These are phyloP conservation scores for Phytopythium litorale DNA, from an alignment of 352 stramenopile species.

Conservation along the genomic window DNA sequence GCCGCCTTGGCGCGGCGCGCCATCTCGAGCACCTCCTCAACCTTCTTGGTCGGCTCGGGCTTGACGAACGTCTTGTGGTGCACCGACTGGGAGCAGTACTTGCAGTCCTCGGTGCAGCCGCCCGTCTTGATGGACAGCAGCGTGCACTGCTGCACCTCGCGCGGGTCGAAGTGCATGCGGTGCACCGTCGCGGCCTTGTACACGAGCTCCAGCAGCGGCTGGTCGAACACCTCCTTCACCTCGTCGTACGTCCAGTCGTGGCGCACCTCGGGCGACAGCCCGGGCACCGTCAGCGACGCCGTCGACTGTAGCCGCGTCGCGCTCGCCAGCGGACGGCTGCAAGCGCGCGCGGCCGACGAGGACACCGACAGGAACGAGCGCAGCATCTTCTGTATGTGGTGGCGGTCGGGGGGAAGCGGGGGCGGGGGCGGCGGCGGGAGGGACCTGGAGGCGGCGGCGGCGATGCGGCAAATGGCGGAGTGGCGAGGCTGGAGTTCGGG, in stretches of 20 bases:
- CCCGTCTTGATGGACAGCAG: conserved; percentile 98
- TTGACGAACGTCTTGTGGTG: conserved; percentile 99
- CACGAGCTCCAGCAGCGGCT: conserved; percentile 96
- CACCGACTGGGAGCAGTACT: conserved; percentile 96
- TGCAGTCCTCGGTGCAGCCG: conserved; percentile 91
- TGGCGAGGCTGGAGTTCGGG: not conserved
- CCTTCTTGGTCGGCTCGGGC: conserved; percentile 95
- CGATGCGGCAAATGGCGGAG: not conserved
- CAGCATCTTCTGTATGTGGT: conserved; percentile 26
- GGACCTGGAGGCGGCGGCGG: too few species aligned
- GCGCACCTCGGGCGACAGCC: conserved; percentile 60
- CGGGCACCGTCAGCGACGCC: conserved; percentile 55
- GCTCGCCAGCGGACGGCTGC: not conserved
- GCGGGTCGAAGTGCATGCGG: conserved; percentile 97
- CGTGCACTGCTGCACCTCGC: conserved; percentile 97
- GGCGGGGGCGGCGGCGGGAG: not conserved
- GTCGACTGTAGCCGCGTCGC: conserved; percentile 26
- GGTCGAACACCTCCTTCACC: conserved; percentile 92
- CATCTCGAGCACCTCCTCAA: conserved; percentile 96
- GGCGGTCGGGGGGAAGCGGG: conserved; percentile 4
- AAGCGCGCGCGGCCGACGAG: too few species aligned
- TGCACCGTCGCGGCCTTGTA: conserved; percentile 96
- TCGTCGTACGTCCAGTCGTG: conserved; percentile 94
- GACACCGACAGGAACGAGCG: conserved; percentile 17
- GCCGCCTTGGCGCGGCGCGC: conserved; percentile 94